Conservation (phyloP, 2,329 filamentous ascomycete species). For the Emmonsiellopsis sp. region DNA sequence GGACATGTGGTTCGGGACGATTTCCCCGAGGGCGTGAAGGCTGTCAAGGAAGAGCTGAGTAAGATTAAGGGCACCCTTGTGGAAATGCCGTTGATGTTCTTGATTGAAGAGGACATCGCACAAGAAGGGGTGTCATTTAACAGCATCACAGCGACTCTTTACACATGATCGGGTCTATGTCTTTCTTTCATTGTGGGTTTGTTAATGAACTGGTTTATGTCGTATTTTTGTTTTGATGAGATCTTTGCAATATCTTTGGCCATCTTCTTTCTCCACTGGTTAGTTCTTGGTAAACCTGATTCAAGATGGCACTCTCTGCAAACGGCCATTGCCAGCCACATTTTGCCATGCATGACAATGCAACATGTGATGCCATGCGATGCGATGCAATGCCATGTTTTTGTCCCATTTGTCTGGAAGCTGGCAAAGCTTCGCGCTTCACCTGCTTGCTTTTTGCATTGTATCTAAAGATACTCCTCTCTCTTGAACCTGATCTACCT, state of each 20-base stretch:
- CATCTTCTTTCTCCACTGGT: neutral
- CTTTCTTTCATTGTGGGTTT: neutral
- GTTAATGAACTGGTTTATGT: neutral
- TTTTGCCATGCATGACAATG: no score
- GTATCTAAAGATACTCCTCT: no score
- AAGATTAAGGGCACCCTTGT: conserved; percentile 63
- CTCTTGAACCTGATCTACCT: no score
- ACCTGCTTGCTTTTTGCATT: no score
- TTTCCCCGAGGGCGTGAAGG: conserved; percentile 61
- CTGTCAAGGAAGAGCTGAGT: conserved; percentile 61
- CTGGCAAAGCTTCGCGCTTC: no score
- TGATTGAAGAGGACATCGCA: conserved; percentile 78
- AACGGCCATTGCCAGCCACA: no score
- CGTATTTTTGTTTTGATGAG: neutral
- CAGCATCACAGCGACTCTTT: conserved; percentile 60
- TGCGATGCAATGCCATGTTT: no score
- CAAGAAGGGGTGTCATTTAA: conserved; percentile 69
- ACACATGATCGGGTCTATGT: conserved; percentile 41
- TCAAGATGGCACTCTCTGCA: no score
- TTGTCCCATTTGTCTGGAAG: no score
- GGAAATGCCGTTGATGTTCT: conserved; percentile 84
- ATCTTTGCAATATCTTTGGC: neutral
- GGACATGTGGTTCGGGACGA: conserved; percentile 80
- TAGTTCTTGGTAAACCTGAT: neutral
- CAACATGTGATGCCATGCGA: no score